These are phyloP conservation scores for Globisporangium sylvaticum DNA, from an alignment of 352 stramenopile genomes.

Conservation along the genomic window DNA sequence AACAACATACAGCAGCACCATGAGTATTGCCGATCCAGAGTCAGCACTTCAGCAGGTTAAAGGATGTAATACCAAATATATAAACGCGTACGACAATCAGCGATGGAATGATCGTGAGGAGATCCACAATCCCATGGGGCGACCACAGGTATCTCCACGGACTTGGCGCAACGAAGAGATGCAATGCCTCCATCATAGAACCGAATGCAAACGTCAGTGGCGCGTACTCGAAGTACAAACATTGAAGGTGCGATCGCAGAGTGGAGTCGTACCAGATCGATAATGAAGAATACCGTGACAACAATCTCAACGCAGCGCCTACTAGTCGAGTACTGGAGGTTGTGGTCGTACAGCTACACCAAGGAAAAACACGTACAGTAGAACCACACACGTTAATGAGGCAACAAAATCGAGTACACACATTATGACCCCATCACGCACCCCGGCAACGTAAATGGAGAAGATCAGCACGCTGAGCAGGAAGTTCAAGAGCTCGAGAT, in stretches of 20 bases:
- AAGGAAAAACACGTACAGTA: background rate
- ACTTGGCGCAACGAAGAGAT: constrained; percentile 44
- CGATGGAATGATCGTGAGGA: constrained; percentile 67
- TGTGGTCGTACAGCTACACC: constrained; percentile 37
- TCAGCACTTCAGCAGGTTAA: background rate
- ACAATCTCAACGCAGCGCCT: constrained; percentile 34
- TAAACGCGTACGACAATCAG: constrained; percentile 41
- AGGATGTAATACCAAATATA: no score
- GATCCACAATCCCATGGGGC: constrained; percentile 51
- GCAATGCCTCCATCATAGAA: constrained; percentile 23
- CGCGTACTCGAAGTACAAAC: no score
- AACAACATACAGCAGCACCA: background rate
- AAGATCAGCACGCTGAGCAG: constrained; percentile 60
- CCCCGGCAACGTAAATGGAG: constrained; percentile 53
- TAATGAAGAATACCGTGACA: constrained; percentile 54
- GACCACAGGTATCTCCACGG: constrained; percentile 47
- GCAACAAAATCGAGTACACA: no score
- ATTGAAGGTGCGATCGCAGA: no score
- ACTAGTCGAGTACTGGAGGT: constrained; percentile 14
- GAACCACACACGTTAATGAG: no score
- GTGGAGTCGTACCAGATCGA: constrained; percentile 40
- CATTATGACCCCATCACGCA: constrained; percentile 6
- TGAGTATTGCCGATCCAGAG: background rate
- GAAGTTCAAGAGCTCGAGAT: constrained; percentile 56
- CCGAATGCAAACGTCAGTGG: background rate